Evolutionary conservation across 148 eudicot genomes (phyloP).

Genomic region (Rhododendron vialii): DNA sequence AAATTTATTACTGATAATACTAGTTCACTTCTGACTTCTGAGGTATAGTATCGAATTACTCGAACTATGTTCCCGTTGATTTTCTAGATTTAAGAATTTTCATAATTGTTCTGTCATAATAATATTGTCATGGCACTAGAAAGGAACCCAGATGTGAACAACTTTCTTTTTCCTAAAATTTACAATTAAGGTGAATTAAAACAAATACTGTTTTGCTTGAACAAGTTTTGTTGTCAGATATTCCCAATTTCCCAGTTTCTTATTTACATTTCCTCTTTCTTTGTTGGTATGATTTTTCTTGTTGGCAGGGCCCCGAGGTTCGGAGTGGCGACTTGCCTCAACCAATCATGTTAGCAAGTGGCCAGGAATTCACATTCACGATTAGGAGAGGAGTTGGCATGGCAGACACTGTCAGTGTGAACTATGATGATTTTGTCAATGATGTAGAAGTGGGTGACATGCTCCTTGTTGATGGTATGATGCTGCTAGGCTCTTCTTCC

Average conservation of each 20-base stretch:
- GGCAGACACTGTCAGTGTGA: slow-evolving; percentile 83
- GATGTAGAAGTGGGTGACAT: slow-evolving; percentile 96
- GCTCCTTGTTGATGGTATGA: slow-evolving; percentile 96
- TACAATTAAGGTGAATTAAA: background rate
- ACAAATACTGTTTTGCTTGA: background rate
- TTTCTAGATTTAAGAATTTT: background rate
- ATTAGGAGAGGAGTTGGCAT: slow-evolving; percentile 93
- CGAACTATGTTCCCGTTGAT: background rate
- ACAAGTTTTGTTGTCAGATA: background rate
- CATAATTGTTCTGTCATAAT: background rate
- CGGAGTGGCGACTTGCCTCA: slow-evolving; percentile 99
- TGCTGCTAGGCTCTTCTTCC: background rate
- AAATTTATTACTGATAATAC: background rate
- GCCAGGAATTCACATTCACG: slow-evolving; percentile 93
- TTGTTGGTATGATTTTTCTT: background rate
- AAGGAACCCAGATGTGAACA: background rate
- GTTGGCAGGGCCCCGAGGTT: slow-evolving; percentile 92
- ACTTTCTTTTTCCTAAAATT: background rate
- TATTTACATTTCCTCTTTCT: background rate
- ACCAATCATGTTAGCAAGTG: slow-evolving; percentile 66
- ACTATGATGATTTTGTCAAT: slow-evolving; percentile 97
- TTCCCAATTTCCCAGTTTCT: background rate
- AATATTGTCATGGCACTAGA: background rate
- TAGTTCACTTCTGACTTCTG: background rate
- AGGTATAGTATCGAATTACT: background rate